phyloP scores from a whole-genome alignment of 176 grass and related monocot species.

The Sorghum bicolor region DNA sequence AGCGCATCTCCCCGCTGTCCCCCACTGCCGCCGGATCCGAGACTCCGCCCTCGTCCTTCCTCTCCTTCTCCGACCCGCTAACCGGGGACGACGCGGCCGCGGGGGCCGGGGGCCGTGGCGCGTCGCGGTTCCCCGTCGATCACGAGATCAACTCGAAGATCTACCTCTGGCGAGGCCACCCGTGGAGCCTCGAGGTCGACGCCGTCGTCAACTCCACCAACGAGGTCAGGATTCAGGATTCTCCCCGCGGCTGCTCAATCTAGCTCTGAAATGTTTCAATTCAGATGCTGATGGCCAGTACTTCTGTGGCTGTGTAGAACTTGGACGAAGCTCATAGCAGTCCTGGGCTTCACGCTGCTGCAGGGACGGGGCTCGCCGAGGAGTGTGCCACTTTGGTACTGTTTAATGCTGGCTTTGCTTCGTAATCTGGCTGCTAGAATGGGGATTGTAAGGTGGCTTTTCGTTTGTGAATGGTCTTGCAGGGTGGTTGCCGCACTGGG shows the following conservation, averaged over 20 bases:
- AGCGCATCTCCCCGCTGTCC: constrained; percentile 28
- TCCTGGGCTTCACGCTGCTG: constrained; percentile 75
- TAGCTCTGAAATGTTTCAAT: not conserved
- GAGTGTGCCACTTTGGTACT: constrained; percentile 89
- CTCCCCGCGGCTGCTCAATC: not conserved
- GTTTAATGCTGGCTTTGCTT: not conserved
- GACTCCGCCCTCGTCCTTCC: constrained; percentile 30
- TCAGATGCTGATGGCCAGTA: not conserved
- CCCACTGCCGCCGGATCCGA: constrained; percentile 44
- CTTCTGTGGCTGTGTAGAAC: constrained; percentile 45
- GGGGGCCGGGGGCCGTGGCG: constrained; percentile 26
- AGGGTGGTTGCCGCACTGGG: constrained; percentile 91
- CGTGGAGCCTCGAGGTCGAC: constrained; percentile 95
- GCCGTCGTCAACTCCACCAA: constrained; percentile 99
- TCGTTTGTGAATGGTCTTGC: constrained; percentile 27
- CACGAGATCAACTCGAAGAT: constrained; percentile 82
- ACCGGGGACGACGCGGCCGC: constrained; percentile 37
- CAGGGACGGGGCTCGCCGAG: constrained; percentile 73
- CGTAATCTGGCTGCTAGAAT: constrained; percentile 5
- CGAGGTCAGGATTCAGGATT: constrained; percentile 47
- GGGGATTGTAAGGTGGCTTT: not conserved
- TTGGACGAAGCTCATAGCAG: constrained; percentile 94
- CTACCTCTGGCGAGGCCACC: constrained; percentile 85
- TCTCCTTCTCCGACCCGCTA: constrained; percentile 52
- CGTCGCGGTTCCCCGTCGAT: constrained; percentile 75